Evolutionary conservation across 2,329 filamentous ascomycete species (phyloP).

Genomic region (Penicillium sp.): DNA sequence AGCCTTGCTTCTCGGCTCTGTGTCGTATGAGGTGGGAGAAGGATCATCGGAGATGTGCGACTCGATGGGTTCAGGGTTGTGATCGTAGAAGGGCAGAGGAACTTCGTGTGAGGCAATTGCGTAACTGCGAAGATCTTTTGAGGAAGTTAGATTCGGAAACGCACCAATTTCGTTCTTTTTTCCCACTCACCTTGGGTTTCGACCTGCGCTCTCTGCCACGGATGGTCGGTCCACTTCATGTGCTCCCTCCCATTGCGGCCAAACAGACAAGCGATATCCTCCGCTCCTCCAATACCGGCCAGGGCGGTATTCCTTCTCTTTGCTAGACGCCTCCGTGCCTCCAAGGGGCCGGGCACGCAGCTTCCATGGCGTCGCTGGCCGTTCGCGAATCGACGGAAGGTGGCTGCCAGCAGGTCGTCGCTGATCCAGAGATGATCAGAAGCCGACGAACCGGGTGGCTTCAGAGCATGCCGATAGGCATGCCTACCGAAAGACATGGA

Average conservation of each 20-base stretch:
- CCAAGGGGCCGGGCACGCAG: constrained; percentile 61
- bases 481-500: constrained; percentile 44
- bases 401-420: constrained; percentile 44
- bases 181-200: constrained; percentile 25
- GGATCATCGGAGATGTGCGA: background rate
- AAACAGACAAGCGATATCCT: constrained; percentile 44
- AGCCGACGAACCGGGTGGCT: constrained; percentile 24
- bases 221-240: constrained; percentile 35
- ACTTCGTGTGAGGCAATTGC: constrained; percentile 16
- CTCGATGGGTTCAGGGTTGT: constrained; percentile 15
- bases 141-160: background rate
- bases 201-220: constrained; percentile 23
- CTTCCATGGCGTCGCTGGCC: constrained; percentile 57
- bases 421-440: constrained; percentile 47
- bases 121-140: constrained; percentile 21
- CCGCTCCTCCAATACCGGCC: constrained; percentile 35
- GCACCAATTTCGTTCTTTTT: background rate
- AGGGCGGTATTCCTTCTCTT: constrained; percentile 56
- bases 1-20: constrained; percentile 5
- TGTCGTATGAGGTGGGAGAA: background rate
- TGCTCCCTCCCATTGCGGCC: constrained; percentile 42
- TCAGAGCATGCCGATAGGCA: constrained; percentile 41
- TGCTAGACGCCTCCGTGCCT: constrained; percentile 56
- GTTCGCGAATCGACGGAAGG: constrained; percentile 50
- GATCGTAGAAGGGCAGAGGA: constrained; percentile 22